Evolutionary conservation across 768 basidiomycete genomes (phyloP).

Genomic region (Pulveroboletus sp.): DNA sequence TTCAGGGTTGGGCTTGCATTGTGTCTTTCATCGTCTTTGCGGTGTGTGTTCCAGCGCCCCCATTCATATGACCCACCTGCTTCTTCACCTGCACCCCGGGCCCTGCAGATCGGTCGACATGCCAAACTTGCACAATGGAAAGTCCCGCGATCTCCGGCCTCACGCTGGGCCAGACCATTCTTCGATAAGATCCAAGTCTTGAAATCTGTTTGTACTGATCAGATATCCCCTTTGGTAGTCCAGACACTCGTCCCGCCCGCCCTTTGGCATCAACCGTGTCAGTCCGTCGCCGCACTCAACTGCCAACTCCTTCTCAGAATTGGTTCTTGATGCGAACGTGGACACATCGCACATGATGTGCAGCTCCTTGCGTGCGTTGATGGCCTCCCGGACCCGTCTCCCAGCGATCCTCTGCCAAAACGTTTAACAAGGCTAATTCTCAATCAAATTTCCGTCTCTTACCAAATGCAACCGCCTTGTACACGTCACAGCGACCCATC

Average conservation of each 20-base stretch:
- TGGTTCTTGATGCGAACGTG: not conserved
- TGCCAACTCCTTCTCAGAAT: not conserved
- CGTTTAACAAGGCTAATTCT: constrained; percentile 32
- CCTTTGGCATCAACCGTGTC: too few relatives aligned
- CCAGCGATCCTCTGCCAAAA: constrained; percentile 25
- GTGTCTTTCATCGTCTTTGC: too few relatives aligned
- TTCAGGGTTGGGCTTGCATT: too few relatives aligned
- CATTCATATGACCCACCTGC: constrained; percentile 13
- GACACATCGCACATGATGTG: constrained; percentile 2
- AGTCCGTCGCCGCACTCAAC: too few relatives aligned
- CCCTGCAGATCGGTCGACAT: constrained; percentile 21
- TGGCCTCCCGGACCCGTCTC: constrained; percentile 11
- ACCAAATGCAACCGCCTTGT: constrained; percentile 10
- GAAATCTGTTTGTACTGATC: constrained; percentile 11
- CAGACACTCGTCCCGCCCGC: not conserved
- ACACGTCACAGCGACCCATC: constrained; percentile 21
- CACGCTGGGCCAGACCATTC: not conserved
- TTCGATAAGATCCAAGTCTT: constrained; percentile 1
- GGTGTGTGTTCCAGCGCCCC: constrained; percentile 7
- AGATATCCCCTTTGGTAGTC: too few relatives aligned
- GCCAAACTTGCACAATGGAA: constrained; percentile 9
- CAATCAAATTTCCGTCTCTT: constrained; percentile 24
- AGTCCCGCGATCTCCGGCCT: constrained; percentile 23
- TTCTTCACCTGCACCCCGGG: constrained; percentile 15
- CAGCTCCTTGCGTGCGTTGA: not conserved